Evolutionary conservation across 2,329 filamentous ascomycete species (phyloP).

Genomic region (Phyllosticta capitalensis): DNA sequence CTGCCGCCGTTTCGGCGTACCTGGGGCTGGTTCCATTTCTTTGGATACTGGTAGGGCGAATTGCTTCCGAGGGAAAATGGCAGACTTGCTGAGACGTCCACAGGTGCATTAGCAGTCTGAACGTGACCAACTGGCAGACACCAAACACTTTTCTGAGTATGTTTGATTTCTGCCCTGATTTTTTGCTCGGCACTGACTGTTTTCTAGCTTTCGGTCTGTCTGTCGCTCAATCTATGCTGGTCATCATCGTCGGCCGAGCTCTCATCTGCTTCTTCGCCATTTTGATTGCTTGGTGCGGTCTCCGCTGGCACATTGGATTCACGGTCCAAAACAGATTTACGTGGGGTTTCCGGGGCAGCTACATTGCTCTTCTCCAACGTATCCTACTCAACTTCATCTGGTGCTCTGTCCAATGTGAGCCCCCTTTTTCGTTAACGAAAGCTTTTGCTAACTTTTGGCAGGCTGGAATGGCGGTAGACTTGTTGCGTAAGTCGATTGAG

Average conservation of each 20-base stretch:
- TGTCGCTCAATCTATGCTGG: constrained; percentile 38
- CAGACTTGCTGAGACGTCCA: neutral
- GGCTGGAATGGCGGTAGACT: constrained; percentile 28
- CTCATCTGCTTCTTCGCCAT: constrained; percentile 36
- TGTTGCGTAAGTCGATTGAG: constrained; percentile 14
- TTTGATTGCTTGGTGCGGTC: constrained; percentile 39
- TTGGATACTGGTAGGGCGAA: constrained; percentile 29
- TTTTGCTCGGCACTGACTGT: neutral
- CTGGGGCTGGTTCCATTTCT: constrained; percentile 36
- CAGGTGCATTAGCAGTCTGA: constrained; percentile 26
- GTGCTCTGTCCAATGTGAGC: constrained; percentile 39
- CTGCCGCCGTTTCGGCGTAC: constrained; percentile 30
- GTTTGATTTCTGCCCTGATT: neutral
- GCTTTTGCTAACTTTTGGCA: constrained; percentile 12
- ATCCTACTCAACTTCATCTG: constrained; percentile 43
- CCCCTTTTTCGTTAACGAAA: neutral
- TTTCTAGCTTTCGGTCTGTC: constrained; percentile 35
- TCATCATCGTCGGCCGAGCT: constrained; percentile 37
- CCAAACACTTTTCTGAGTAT: constrained; percentile 38
- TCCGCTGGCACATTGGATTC: constrained; percentile 44
- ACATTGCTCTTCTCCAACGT: constrained; percentile 39
- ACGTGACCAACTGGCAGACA: constrained; percentile 39
- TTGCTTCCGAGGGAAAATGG: neutral
- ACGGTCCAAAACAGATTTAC: constrained; percentile 42
- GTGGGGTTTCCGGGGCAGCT: constrained; percentile 41